Evolutionary conservation across 345 rosid genomes (phyloP).

Genomic region (Bruguiera parviflora): DNA sequence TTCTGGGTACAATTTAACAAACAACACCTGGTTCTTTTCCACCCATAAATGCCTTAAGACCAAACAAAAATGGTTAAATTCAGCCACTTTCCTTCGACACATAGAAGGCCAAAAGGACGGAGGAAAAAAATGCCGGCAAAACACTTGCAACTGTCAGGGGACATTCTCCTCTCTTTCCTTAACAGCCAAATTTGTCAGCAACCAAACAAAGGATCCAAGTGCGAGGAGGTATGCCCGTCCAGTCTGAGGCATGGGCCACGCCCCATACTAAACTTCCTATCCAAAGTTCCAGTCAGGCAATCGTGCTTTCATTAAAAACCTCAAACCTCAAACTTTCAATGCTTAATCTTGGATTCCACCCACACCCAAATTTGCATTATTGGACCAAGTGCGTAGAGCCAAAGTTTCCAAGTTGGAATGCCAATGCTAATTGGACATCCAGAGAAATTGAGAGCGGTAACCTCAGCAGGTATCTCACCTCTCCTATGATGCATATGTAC

Average conservation of each 20-base stretch:
- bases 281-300: not conserved
- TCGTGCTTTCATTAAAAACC: not conserved
- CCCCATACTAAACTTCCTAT: not conserved
- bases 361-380: too few species aligned
- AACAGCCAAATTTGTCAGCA: conserved; percentile 9
- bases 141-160: too few species aligned
- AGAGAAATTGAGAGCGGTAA: not conserved
- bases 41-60: conserved; percentile 72
- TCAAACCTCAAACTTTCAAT: too few species aligned
- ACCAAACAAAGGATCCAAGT: conserved; percentile 8
- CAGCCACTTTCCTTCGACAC: not conserved
- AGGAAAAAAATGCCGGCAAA: not conserved
- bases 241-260: not conserved
- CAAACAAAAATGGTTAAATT: conserved; percentile 1
- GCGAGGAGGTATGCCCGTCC: not conserved
- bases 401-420: too few species aligned
- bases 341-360: too few species aligned
- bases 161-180: not conserved
- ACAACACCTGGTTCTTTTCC: conserved; percentile 73
- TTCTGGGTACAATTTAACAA: conserved; percentile 77
- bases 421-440: too few species aligned
- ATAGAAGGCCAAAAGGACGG: conserved; percentile 8
- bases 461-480: not conserved
- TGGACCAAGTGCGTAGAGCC: too few species aligned
- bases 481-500: not conserved